Evolutionary conservation across 2,329 filamentous ascomycete species (phyloP), one percentile per base, ranked within the genome.

Genomic region (Thermomyces lanuginosus): DNA sequence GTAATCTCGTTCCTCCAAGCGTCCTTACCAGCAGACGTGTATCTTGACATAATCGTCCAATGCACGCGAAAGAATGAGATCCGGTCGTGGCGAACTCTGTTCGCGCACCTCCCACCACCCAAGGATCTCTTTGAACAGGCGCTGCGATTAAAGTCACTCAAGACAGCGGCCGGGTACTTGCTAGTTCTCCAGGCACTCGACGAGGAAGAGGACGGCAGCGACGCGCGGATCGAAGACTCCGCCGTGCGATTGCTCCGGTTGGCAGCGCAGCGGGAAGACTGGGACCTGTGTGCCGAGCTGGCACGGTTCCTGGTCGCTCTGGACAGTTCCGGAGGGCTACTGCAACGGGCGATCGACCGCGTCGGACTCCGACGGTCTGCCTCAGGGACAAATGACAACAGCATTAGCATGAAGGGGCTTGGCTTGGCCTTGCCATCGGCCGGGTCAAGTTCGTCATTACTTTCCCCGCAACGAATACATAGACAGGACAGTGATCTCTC

Each of bases 1-100:
- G 72, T 48, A 61, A 76, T 41, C 55, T 78, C 38, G 45, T 84
- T 43, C 66, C 72, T 42, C 53, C 73, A 61, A 31, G 78, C 77
- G 1, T 80, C 75, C 1, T 78, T 82, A 51, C 76, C 74, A 30
- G 72, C 46, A 1, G 46, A 47, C 7, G 45, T 82, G 31, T 98
- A 93, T 45, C 72, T 95, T 9, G 86, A 95, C 43, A 89, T 95
- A 31, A 76, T 98, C 13, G 77, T 98, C 11, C 89, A 92, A 54
- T 98, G 89, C 55, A 93, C 89, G 1, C 76, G 89, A 29, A 98
- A 98, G 55, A 98, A 89, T 0, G 89, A 98, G 47, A 73, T 92
- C 5, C 73, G 86, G 20, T 92, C 82, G 30, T 98, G 89, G 89
- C 74, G 78, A 33, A 93, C 89, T 1, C 63, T 98, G 1, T 98